These are phyloP conservation scores for Mycena floridula DNA, from an alignment of 768 basidiomycete genomes.

Conservation along the genomic window DNA sequence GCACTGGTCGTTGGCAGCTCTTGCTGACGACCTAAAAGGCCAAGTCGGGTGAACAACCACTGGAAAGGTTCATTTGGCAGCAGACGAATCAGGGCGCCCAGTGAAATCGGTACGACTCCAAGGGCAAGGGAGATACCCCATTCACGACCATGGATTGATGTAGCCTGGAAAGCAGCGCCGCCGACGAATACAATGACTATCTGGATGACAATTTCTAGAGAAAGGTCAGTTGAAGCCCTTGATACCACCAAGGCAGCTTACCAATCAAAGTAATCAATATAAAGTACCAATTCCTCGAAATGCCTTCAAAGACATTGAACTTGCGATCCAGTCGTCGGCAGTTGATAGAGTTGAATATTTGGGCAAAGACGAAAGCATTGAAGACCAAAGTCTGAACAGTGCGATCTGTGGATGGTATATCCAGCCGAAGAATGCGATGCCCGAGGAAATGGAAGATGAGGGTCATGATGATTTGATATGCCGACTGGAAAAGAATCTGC, in stretches of 20 bases:
- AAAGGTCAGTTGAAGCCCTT: conserved; percentile 2
- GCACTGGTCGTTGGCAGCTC: conserved; percentile 58
- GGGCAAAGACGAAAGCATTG: conserved; percentile 95
- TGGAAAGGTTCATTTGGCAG: conserved; percentile 81
- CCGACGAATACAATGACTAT: conserved; percentile 88
- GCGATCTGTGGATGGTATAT: conserved; percentile 26
- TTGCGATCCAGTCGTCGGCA: conserved; percentile 80
- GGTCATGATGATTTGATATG: conserved; percentile 78
- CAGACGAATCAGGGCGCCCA: conserved; percentile 75
- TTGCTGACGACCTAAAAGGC: conserved; percentile 54
- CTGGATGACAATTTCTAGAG: conserved; percentile 79
- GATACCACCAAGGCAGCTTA: conserved; percentile 28
- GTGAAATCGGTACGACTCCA: conserved; percentile 81
- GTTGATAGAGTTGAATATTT: conserved; percentile 95
- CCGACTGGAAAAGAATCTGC: conserved; percentile 86
- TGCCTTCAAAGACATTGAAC: conserved; percentile 85
- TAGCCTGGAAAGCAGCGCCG: conserved; percentile 88
- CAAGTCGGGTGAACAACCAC: conserved; percentile 43
- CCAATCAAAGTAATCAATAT: conserved; percentile 80
- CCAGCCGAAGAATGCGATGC: conserved; percentile 53
- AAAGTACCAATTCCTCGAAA: conserved; percentile 78
- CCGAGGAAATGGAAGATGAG: conserved; percentile 90
- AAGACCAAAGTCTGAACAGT: conserved; percentile 84
- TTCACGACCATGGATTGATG: conserved; percentile 68
- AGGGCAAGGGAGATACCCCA: conserved; percentile 93